Percentiles rank a stretch among this genome's conserved stretches.
phyloP scores from a whole-genome alignment of 768 basidiomycete species.

The Phlebiopsis flavidoalba region DNA sequence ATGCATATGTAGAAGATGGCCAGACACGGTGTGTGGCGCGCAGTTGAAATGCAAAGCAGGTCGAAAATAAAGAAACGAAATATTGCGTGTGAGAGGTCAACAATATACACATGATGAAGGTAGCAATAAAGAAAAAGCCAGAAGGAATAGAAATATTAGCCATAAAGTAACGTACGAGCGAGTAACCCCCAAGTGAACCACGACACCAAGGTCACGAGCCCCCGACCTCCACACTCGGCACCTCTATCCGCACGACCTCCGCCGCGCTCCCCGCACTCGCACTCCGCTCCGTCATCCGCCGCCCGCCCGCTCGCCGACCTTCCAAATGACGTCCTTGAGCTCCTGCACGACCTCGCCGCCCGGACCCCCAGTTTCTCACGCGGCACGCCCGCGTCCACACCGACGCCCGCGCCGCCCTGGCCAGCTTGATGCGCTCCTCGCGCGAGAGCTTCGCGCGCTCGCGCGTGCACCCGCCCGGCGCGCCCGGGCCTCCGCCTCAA shows the following conservation, averaged over 20 bases:
- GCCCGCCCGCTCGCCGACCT: conserved; percentile 68
- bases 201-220: conserved; percentile 3
- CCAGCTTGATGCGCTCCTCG: conserved; percentile 67
- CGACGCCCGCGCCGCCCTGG: conserved; percentile 46
- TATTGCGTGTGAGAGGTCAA: background rate
- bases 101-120: conserved; percentile 9
- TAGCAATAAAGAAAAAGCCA: background rate
- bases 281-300: conserved; percentile 39
- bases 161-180: conserved; percentile 8
- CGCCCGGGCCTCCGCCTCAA: conserved; percentile 59
- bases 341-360: conserved; percentile 80
- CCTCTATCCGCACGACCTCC: background rate
- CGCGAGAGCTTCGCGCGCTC: conserved; percentile 64
- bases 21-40: background rate
- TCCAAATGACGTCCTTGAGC: conserved; percentile 83
- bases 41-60: background rate
- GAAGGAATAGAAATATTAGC: conserved; percentile 6
- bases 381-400: conserved; percentile 11
- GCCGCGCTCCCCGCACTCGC: background rate
- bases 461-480: conserved; percentile 35
- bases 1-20: background rate
- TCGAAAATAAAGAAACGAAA: background rate
- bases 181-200: background rate
- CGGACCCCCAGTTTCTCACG: conserved; percentile 62
- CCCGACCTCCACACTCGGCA: too few relatives aligned